Conservation (phyloP, 805 yeast genomes). For the Candida fluviatilis region DNA sequence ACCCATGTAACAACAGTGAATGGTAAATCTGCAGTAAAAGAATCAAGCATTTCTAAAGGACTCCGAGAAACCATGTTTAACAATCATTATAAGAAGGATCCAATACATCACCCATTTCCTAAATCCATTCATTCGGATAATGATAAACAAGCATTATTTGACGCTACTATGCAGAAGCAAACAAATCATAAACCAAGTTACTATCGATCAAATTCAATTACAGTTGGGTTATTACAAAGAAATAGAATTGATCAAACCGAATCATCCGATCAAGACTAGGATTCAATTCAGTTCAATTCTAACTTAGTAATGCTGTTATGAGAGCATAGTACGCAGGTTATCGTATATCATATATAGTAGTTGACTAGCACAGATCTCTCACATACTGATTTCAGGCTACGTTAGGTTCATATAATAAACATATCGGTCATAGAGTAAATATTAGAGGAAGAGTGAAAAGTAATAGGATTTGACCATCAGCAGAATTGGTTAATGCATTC, state of each 20-base stretch:
- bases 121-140: conserved; percentile 34
- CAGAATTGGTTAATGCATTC: no score
- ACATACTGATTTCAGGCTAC: no score
- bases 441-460: no score
- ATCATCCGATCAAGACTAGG: neutral
- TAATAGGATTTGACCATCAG: no score
- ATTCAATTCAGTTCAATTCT: no score
- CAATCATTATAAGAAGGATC: conserved; percentile 48
- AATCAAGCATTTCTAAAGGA: neutral
- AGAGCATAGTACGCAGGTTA: no score
- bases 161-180: conserved; percentile 14
- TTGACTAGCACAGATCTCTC: no score
- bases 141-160: conserved; percentile 24
- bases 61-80: conserved; percentile 21
- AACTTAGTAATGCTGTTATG: no score
- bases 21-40: neutral
- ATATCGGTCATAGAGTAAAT: no score
- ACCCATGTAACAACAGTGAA: conserved; percentile 2
- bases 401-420: no score
- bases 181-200: conserved; percentile 22
- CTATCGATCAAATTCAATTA: conserved; percentile 36
- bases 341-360: no score
- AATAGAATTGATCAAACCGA: conserved; percentile 3
- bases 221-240: conserved; percentile 37
- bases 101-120: conserved; percentile 36